These are phyloP conservation scores for Yamadazyma endophytica DNA, from an alignment of 805 yeast species.

Conservation along the genomic window DNA sequence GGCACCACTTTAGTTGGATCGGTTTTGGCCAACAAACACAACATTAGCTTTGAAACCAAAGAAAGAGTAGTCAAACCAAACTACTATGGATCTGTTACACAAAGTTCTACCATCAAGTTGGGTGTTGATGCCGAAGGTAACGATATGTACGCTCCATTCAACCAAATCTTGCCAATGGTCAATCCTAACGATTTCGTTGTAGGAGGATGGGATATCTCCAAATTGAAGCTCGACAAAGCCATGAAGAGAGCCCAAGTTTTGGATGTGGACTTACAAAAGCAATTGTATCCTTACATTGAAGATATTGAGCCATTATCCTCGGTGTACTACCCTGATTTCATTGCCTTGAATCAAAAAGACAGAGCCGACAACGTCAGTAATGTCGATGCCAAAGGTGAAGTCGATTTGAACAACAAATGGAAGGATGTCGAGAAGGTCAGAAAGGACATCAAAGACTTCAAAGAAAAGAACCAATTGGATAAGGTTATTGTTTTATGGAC, in stretches of 20 bases:
- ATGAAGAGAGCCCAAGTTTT: conserved; percentile 83
- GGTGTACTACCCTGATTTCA: conserved; percentile 92
- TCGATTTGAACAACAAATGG: conserved; percentile 69
- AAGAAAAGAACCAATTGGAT: conserved; percentile 66
- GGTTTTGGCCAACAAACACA: conserved; percentile 76
- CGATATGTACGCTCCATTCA: conserved; percentile 91
- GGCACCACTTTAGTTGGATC: conserved; percentile 90
- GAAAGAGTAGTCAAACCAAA: conserved; percentile 72
- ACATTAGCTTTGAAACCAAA: conserved; percentile 75
- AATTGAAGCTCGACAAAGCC: conserved; percentile 66
- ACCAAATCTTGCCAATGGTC: conserved; percentile 80
- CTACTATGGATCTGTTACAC: conserved; percentile 93
- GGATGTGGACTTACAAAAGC: conserved; percentile 77
- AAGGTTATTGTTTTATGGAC: conserved; percentile 93
- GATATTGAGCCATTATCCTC: conserved; percentile 72
- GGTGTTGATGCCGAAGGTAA: conserved; percentile 79
- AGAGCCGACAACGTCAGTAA: conserved; percentile 87
- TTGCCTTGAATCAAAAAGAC: conserved; percentile 89
- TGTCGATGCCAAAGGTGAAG: conserved; percentile 46
- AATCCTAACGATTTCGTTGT: conserved; percentile 87
- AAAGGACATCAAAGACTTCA: conserved; percentile 76
- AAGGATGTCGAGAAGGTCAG: conserved; percentile 83
- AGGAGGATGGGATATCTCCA: conserved; percentile 93
- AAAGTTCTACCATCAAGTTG: conserved; percentile 81
- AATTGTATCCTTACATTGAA: conserved; percentile 62